A percentile compares a stretch with the other conserved stretches of the same genome.
Evolutionary conservation across 1,139 yeast genomes (phyloP).

Genomic region (Geotrichum phurueaensis): DNA sequence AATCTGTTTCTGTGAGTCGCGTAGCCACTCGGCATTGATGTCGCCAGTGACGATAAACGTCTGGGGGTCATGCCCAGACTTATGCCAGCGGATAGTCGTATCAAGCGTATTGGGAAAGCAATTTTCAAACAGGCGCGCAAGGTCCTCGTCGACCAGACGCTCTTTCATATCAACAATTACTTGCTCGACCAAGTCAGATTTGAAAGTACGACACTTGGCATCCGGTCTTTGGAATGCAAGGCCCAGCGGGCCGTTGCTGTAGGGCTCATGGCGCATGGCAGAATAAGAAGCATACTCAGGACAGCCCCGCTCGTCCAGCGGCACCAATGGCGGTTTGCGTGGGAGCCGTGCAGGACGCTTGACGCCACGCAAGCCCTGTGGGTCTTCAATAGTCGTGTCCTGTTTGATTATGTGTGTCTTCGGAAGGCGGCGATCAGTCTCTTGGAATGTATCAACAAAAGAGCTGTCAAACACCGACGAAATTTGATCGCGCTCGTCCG

Average conservation of each 20-base stretch:
- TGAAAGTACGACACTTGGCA: conserved; percentile 64
- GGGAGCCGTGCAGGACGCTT: neutral
- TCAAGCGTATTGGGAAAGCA: conserved; percentile 84
- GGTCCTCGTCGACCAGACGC: conserved; percentile 54
- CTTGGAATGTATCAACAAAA: neutral
- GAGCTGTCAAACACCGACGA: neutral
- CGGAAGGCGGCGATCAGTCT: neutral
- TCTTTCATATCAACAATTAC: conserved; percentile 49
- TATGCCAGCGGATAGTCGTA: conserved; percentile 77
- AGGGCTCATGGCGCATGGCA: conserved; percentile 31
- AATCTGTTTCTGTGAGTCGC: conserved; percentile 82
- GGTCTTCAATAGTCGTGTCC: neutral
- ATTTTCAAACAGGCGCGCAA: conserved; percentile 72
- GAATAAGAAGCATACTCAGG: conserved; percentile 40
- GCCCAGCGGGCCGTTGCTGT: conserved; percentile 35
- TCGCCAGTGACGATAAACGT: conserved; percentile 85
- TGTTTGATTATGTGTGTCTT: neutral
- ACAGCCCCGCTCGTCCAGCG: conserved; percentile 27
- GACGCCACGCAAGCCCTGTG: neutral
- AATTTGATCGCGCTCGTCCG: neutral
- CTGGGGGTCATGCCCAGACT: conserved; percentile 30
- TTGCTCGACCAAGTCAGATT: conserved; percentile 56
- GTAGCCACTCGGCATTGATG: conserved; percentile 77
- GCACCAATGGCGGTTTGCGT: neutral
- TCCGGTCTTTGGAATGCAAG: conserved; percentile 77